Base-by-base conservation (phyloP, 2,329 filamentous ascomycete genomes). In the Claviceps arundinis region DNA sequence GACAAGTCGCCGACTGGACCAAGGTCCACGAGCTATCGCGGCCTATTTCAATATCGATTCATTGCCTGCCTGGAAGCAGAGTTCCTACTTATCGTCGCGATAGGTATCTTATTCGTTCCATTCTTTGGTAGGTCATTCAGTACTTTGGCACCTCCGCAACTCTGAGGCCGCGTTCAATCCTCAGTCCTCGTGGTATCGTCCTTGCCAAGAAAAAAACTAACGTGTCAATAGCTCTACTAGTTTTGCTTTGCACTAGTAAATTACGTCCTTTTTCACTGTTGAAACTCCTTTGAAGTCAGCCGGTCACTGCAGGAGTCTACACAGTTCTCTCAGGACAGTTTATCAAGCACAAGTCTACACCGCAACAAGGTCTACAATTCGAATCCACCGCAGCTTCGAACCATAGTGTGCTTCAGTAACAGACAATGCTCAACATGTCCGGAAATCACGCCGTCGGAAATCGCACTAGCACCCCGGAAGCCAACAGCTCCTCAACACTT, bases 391-490 rank as follows among this genome's bases (percentile, higher is more conserved):
- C 51, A 48, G n/a, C 22, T 16, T 42, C 5, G 14, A 30, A 45
- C 1, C 9, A 34, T 38, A 22, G 8, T 22, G 34, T 16, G 14
- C 22, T 26, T 26, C 19, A n/a, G 4, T 37, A 53, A 51, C 51
- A 46, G 56, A 69, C 58, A 61, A 77, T 78, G 74, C 69, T 75
- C 71, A 78, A 76, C 56, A 82, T 82, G 78, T 81, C 85, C 69
- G 81, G 82, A 61, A 84, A 76, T 64, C 80, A 82, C 65, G 73
- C 81, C 58, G 80, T 84, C 67, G 81, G 82, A 60, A 97, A 97
- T 73, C 86, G 93, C 63, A 97, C 97, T 73, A 97, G 90, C 77
- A 97, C 91, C 46, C 93, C 93, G 52, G 93, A 97, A 74, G 88
- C 86, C 51, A 85, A 84, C 61, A 89, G 83, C 63, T 82, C 87